These are phyloP conservation scores for Didymella pomorum DNA, from an alignment of 2,329 filamentous ascomycete species.

Conservation along the genomic window DNA sequence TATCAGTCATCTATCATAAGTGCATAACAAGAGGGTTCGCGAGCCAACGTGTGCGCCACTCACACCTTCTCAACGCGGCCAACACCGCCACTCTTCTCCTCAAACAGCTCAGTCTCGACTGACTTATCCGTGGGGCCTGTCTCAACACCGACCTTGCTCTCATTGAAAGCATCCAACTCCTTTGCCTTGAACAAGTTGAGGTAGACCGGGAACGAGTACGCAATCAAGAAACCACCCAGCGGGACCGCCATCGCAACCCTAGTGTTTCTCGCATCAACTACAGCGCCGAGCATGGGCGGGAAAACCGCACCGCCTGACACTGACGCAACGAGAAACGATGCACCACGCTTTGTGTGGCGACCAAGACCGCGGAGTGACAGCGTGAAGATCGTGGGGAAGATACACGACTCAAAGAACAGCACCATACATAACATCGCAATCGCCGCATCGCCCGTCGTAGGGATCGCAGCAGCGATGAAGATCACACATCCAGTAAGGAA, in stretches of 20 bases:
- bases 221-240: conserved; percentile 38
- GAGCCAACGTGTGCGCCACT: too few species aligned
- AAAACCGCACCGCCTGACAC: conserved; percentile 39
- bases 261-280: conserved; percentile 34
- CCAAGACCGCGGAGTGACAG: conserved; percentile 38
- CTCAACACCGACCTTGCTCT: conserved; percentile 26
- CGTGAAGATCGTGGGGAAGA: conserved; percentile 45
- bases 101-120: conserved; percentile 20
- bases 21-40: too few species aligned
- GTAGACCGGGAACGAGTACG: conserved; percentile 40
- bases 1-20: too few species aligned
- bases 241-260: conserved; percentile 41
- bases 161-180: conserved; percentile 38
- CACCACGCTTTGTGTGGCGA: conserved; percentile 40
- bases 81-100: conserved; percentile 23
- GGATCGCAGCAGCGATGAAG: conserved; percentile 61
- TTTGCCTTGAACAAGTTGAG: conserved; percentile 39
- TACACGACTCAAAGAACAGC: conserved; percentile 61
- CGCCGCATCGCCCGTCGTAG: conserved; percentile 45
- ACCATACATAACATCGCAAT: conserved; percentile 59
- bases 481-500: conserved; percentile 62
- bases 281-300: conserved; percentile 39
- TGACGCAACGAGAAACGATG: conserved; percentile 35
- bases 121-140: conserved; percentile 1
- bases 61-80: conserved; percentile 20